Conservation (phyloP, 78 protist species). For the Dictyostelium purpureum region DNA sequence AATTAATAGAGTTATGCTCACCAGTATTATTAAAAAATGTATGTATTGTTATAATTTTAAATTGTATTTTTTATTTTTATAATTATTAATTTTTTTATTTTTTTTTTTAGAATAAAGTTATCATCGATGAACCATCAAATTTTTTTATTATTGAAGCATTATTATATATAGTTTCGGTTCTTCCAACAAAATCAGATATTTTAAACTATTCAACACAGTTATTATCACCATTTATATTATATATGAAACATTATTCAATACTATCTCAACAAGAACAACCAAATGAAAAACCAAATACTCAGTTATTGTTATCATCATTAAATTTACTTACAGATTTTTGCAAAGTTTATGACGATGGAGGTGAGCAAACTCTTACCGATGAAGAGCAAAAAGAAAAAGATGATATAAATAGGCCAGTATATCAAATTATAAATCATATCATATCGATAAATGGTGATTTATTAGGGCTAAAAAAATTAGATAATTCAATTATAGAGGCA, state of each 20-base stretch:
- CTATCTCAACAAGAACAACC: neutral
- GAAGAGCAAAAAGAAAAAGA: neutral
- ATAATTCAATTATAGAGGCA: constrained; percentile 35
- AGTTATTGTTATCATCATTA: constrained; percentile 1
- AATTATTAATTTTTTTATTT: neutral
- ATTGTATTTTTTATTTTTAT: neutral
- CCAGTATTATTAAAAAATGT: constrained; percentile 40
- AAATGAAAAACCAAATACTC: neutral
- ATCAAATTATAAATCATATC: constrained; percentile 7
- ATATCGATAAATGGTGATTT: constrained; percentile 24
- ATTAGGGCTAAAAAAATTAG: neutral
- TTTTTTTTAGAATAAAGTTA: neutral
- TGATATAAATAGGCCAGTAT: neutral
- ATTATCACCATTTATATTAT: constrained; percentile 20
- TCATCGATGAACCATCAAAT: neutral
- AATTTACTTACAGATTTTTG: constrained; percentile 3
- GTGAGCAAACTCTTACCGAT: neutral
- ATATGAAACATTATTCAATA: neutral
- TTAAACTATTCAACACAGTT: constrained; percentile 13
- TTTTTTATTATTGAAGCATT: constrained; percentile 48
- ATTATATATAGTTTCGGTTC: constrained; percentile 10
- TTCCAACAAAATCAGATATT: neutral
- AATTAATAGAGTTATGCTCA: neutral
- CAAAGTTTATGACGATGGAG: constrained; percentile 35
- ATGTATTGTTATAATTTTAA: too few species aligned